Evolutionary conservation across 1,284 basidiomycete genomes (phyloP).

Genomic region (Ustilago tritici): DNA sequence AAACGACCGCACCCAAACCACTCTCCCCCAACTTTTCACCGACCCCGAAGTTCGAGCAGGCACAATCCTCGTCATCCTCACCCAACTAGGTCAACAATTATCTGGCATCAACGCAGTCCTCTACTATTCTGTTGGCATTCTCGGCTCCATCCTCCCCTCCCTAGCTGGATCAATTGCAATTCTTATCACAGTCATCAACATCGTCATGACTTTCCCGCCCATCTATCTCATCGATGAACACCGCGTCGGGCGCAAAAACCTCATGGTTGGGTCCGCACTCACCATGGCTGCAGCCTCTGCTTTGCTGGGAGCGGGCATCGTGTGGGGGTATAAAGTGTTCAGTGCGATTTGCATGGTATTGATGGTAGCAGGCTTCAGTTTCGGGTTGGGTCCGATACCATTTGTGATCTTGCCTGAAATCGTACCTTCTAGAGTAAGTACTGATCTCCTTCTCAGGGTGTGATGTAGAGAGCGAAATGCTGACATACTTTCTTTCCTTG

Average conservation of each 20-base stretch:
- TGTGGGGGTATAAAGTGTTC: constrained; percentile 72
- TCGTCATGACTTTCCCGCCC: constrained; percentile 81
- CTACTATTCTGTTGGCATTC: constrained; percentile 66
- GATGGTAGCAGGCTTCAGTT: constrained; percentile 89
- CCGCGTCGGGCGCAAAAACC: constrained; percentile 70
- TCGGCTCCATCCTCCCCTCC: constrained; percentile 52
- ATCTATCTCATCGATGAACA: constrained; percentile 81
- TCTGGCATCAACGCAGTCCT: constrained; percentile 66
- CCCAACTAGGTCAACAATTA: constrained; percentile 65
- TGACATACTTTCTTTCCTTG: background rate
- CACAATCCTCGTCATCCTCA: constrained; percentile 54
- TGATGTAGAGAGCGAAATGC: background rate
- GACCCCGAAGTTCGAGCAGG: constrained; percentile 45
- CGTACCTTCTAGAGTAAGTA: constrained; percentile 74
- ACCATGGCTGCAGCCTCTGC: constrained; percentile 79
- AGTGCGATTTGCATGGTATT: constrained; percentile 82
- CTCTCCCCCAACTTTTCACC: constrained; percentile 31
- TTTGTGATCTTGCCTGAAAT: constrained; percentile 94
- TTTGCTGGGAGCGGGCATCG: constrained; percentile 79
- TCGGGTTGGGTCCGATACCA: constrained; percentile 90
- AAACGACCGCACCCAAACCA: constrained; percentile 1
- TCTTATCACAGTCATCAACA: constrained; percentile 74
- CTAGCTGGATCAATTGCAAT: constrained; percentile 57
- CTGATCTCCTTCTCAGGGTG: background rate
- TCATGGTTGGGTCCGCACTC: constrained; percentile 71